Conservation (phyloP, 441 rosid species). For the Bruguiera hainesii region DNA sequence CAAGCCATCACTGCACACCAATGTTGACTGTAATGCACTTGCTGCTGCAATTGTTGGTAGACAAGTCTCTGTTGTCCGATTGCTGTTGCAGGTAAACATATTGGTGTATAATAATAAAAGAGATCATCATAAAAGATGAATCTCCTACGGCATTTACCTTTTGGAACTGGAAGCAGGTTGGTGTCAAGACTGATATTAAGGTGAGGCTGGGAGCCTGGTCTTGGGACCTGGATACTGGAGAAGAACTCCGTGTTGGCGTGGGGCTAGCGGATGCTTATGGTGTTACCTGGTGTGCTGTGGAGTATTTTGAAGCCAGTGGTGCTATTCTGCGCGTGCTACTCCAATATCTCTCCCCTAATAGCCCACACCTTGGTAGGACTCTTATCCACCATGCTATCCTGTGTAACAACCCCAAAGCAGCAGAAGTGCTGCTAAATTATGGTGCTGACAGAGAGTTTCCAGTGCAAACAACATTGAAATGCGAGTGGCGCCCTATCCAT, state of each 20-base stretch:
- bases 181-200: constrained; percentile 51
- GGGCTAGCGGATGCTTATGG: constrained; percentile 89
- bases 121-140: background rate
- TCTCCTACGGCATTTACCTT: constrained; percentile 9
- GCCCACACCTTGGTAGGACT: constrained; percentile 64
- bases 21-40: constrained; percentile 86
- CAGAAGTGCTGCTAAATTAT: constrained; percentile 47
- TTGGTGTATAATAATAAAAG: background rate
- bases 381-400: constrained; percentile 93
- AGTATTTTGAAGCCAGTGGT: constrained; percentile 85
- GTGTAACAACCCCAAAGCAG: constrained; percentile 68
- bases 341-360: constrained; percentile 37
- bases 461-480: constrained; percentile 39
- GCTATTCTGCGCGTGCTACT: constrained; percentile 65
- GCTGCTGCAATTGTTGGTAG: constrained; percentile 81
- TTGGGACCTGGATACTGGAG: constrained; percentile 81
- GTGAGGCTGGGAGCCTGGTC: constrained; percentile 95
- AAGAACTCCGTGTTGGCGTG: constrained; percentile 89
- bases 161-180: constrained; percentile 45
- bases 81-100: constrained; percentile 65
- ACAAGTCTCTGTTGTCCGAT: constrained; percentile 66
- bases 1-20: constrained; percentile 79
- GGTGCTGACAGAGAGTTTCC: constrained; percentile 61
- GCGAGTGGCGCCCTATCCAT: constrained; percentile 60
- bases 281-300: constrained; percentile 91